Conservation (phyloP, 345 rosid species). For the Citrus maxima region DNA sequence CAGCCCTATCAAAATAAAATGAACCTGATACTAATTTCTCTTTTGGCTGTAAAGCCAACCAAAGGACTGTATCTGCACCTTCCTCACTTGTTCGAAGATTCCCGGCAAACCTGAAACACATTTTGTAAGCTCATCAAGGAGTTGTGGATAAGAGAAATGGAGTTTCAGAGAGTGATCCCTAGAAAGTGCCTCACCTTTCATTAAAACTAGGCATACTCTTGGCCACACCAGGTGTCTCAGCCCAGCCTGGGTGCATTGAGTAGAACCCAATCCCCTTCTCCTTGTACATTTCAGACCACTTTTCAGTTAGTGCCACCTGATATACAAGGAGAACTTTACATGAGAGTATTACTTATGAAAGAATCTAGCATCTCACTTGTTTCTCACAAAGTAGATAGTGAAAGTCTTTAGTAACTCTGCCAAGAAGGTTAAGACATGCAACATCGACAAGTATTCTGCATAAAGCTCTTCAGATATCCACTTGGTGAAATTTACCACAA, state of each 20-base stretch:
- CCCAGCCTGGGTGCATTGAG: constrained; percentile 98
- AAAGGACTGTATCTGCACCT: constrained; percentile 83
- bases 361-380: not conserved
- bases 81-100: constrained; percentile 77
- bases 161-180: not conserved
- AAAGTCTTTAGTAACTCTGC: not conserved
- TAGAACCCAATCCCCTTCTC: constrained; percentile 76
- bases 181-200: constrained; percentile 32
- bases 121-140: not conserved
- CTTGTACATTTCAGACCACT: constrained; percentile 71
- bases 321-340: not conserved
- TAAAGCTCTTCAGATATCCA: not conserved
- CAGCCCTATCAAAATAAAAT: constrained; percentile 85
- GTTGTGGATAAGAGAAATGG: not conserved
- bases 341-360: not conserved
- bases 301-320: constrained; percentile 79
- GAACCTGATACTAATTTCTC: constrained; percentile 68
- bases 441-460: not conserved
- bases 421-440: too few relatives aligned
- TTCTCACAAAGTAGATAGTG: not conserved
- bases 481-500: not conserved
- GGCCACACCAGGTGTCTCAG: constrained; percentile 82
- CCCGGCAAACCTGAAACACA: constrained; percentile 53
- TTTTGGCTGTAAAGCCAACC: constrained; percentile 84
- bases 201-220: constrained; percentile 62